Evolutionary conservation across 768 basidiomycete species (phyloP).

Genomic region (Podaxis sp.): DNA sequence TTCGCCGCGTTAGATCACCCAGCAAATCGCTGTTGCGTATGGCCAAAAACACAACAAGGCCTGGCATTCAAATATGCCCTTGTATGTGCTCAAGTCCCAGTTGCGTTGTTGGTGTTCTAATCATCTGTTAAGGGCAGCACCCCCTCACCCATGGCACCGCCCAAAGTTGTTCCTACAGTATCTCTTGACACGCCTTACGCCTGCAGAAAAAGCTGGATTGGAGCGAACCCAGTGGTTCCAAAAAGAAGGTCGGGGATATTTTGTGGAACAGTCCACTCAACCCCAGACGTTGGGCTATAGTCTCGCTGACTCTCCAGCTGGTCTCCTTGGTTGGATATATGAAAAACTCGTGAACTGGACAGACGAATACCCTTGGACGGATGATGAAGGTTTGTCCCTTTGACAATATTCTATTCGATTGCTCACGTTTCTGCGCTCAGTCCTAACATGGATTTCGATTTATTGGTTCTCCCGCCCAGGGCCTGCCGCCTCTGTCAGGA

Average conservation of each 20-base stretch:
- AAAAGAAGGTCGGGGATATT: conserved; percentile 32
- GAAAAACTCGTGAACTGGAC: conserved; percentile 44
- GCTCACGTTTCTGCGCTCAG: conserved; percentile 20
- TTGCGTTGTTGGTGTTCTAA: background rate
- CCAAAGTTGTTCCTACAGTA: conserved; percentile 23
- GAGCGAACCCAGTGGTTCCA: conserved; percentile 25
- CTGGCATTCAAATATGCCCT: conserved; percentile 45
- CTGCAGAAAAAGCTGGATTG: conserved; percentile 29
- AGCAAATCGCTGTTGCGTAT: conserved; percentile 24
- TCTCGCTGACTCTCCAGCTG: conserved; percentile 54
- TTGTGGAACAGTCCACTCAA: conserved; percentile 35
- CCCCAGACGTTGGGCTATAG: conserved; percentile 53
- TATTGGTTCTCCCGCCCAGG: conserved; percentile 57
- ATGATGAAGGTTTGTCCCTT: conserved; percentile 42
- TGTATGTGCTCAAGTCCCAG: conserved; percentile 24
- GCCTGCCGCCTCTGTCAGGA: conserved; percentile 51
- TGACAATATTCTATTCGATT: background rate
- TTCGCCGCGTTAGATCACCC: conserved; percentile 19
- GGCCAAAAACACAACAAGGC: conserved; percentile 40
- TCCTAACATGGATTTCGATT: conserved; percentile 55
- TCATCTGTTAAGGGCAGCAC: conserved; percentile 8
- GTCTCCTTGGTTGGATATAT: conserved; percentile 49
- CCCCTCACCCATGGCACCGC: conserved; percentile 18
- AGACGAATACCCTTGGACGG: conserved; percentile 49
- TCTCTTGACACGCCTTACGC: conserved; percentile 23